These are phyloP conservation scores for Aspergillus sp. DNA, from an alignment of 2,329 filamentous ascomycete genomes.

Conservation along the genomic window DNA sequence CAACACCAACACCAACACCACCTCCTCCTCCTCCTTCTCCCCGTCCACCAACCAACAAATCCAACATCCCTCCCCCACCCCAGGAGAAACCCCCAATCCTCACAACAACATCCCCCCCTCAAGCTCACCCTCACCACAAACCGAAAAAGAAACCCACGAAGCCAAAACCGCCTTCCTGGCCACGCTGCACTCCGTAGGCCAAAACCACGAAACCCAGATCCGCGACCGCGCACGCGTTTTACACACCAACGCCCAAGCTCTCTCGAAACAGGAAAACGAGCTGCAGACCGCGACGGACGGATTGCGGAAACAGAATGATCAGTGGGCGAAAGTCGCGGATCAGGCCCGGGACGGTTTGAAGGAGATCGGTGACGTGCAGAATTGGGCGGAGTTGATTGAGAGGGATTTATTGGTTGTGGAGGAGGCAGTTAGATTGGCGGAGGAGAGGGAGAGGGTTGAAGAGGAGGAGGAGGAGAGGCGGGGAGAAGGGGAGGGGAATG, in stretches of 20 bases:
- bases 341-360: conserved; percentile 57
- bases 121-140: too few species aligned
- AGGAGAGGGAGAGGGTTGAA: conserved; percentile 19
- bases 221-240: conserved; percentile 56
- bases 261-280: conserved; percentile 57
- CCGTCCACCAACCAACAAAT: background rate
- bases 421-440: conserved; percentile 41
- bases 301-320: conserved; percentile 52
- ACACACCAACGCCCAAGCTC: conserved; percentile 54
- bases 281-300: conserved; percentile 51
- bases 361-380: conserved; percentile 64
- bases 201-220: conserved; percentile 53
- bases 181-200: conserved; percentile 44
- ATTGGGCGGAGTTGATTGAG: conserved; percentile 64
- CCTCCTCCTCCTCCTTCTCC: too few species aligned
- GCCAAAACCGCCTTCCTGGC: conserved; percentile 46
- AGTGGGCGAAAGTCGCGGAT: conserved; percentile 56
- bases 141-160: conserved; percentile 35
- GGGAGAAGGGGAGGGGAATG: conserved; percentile 4
- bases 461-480: conserved; percentile 1
- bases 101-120: too few species aligned
- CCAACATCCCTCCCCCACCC: background rate
- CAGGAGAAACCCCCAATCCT: background rate
- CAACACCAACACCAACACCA: background rate
- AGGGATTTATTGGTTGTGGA: conserved; percentile 46